These are phyloP conservation scores for Zelonia costaricensis DNA, from an alignment of 208 protist species.

Conservation along the genomic window DNA sequence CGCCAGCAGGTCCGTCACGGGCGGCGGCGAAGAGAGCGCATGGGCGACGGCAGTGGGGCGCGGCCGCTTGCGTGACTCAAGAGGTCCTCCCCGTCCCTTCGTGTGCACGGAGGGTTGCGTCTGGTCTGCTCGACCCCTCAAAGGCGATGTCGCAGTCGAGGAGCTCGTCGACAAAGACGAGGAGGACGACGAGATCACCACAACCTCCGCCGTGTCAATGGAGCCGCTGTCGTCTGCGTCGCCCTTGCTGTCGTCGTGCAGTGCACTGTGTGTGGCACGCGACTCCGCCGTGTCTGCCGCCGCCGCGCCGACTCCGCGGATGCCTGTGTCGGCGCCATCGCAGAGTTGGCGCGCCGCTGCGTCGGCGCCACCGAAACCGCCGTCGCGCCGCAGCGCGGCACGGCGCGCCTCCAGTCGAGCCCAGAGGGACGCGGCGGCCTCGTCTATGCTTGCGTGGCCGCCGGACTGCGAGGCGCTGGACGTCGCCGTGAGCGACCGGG, in stretches of 20 bases:
- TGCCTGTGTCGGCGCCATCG: too few species aligned
- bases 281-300: too few species aligned
- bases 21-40: background rate
- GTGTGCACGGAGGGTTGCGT: too few species aligned
- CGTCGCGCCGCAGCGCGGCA: background rate
- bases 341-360: background rate
- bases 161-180: too few species aligned
- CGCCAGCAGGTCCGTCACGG: constrained; percentile 9
- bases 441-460: background rate
- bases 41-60: constrained; percentile 4
- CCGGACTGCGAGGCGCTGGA: background rate
- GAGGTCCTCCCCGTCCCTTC: background rate
- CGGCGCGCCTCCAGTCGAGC: constrained; percentile 15
- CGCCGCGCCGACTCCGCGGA: too few species aligned
- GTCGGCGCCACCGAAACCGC: background rate
- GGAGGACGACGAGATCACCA: too few species aligned
- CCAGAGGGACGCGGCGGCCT: constrained; percentile 10
- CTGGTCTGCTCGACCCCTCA: too few species aligned
- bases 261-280: too few species aligned
- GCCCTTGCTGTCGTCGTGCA: too few species aligned
- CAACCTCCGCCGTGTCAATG: too few species aligned
- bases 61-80: constrained; percentile 2
- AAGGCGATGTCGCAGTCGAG: too few species aligned
- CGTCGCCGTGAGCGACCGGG: background rate
- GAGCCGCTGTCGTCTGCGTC: too few species aligned